Evolutionary conservation across 1,284 basidiomycete genomes (phyloP), one percentile per base, ranked within the genome.

Genomic region (Tremellales sp.): DNA sequence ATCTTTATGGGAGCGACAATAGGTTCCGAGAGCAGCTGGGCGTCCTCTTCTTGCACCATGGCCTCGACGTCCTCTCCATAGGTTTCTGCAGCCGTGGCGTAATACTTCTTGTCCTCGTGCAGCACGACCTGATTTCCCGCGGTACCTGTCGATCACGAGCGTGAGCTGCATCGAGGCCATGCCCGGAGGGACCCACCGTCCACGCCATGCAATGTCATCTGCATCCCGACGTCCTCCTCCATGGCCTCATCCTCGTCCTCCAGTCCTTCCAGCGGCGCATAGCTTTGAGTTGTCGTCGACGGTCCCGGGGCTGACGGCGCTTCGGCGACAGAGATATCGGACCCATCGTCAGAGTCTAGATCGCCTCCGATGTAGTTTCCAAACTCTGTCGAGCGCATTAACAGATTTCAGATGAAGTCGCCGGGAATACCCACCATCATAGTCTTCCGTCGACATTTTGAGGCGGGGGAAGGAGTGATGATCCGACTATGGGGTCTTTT

Each of bases 51-150:
- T 71, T 98, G 93, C 1, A 99, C 95, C 63, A 98, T 75, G 1
- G 94, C 87, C 75, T 98, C 94, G 19, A 98, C 94, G 49, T 86
- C 94, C 37, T 83, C 79, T 7, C 94, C 95, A 68, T 98, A 98
- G 1, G 94, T 83, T 40, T 97, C 90, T 45, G 79, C 78, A 0
- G 95, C 95, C 10, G 86, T 86, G 7, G 91, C 90, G 68, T 98
- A 98, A 75, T 98, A 98, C 71, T 92, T 87, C 74, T 98, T 98
- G 76, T 98, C 88, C 70, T 98, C 95, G 65, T 98, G 94, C 46
- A 97, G 76, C 38, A 97, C 74, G 25, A 97, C 87, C 41, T 92
- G 90, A 58, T 88, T 91, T 54, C 69, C 66, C 9, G 66, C 63
- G 3, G 65, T 66, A 12, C 64, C 66, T 68, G 27, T 12, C 29